These are phyloP conservation scores for Lichtheimia corymbifera DNA, from an alignment of 371 early-diverging fungal species.

Conservation along the genomic window DNA sequence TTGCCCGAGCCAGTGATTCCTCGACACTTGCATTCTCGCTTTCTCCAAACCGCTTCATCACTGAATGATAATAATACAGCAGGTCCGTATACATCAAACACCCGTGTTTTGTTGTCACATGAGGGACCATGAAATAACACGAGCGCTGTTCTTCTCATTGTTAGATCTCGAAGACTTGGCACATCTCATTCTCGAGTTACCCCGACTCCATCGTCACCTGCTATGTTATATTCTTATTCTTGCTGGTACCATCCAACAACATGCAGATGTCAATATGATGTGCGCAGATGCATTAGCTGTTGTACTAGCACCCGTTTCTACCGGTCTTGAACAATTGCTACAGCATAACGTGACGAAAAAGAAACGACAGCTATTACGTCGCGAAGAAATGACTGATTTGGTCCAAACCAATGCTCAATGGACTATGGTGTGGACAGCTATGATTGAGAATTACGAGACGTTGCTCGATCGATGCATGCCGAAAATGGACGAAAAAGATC, in stretches of 20 bases:
- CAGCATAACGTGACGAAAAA: not conserved
- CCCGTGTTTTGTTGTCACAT: no score
- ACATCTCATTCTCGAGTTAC: constrained; percentile 26
- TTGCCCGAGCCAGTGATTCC: constrained; percentile 50
- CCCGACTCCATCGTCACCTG: constrained; percentile 36
- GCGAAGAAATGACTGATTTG: constrained; percentile 20
- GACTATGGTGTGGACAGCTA: constrained; percentile 40
- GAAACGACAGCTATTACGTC: not conserved
- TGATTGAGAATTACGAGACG: constrained; percentile 41
- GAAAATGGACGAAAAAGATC: not conserved
- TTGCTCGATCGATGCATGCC: constrained; percentile 13
- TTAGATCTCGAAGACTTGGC: constrained; percentile 11
- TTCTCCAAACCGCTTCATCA: constrained; percentile 12
- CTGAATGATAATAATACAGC: not conserved
- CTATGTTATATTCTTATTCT: constrained; percentile 36
- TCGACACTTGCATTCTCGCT: constrained; percentile 29
- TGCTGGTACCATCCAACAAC: constrained; percentile 24
- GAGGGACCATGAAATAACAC: not conserved
- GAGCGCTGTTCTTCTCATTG: not conserved
- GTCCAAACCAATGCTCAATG: constrained; percentile 38
- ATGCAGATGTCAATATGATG: constrained; percentile 37
- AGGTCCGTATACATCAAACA: no score
- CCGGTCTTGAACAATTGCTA: constrained; percentile 35
- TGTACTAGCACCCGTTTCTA: constrained; percentile 46
- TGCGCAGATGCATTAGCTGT: constrained; percentile 45